phyloP scores from a whole-genome alignment of 2,329 filamentous ascomycete genomes.

The Talaromyces funiculosus region DNA sequence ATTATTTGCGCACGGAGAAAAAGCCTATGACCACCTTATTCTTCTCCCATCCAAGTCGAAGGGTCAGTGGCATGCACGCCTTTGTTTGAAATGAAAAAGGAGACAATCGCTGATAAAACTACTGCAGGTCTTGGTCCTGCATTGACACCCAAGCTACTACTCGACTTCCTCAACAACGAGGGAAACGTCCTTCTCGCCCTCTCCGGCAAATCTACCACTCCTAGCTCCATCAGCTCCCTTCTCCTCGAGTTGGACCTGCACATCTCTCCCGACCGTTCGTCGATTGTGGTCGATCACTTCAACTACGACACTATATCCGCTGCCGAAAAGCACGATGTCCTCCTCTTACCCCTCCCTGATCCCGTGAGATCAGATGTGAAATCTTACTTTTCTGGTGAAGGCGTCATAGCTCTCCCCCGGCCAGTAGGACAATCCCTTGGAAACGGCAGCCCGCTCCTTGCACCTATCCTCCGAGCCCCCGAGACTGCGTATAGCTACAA shows the following conservation, averaged over 20 bases:
- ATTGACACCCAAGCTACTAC: slow-evolving; percentile 75
- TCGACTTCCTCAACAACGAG: slow-evolving; percentile 85
- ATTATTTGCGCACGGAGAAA: slow-evolving; percentile 80
- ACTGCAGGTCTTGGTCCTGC: slow-evolving; percentile 73
- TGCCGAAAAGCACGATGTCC: slow-evolving; percentile 77
- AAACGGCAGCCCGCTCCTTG: slow-evolving; percentile 65
- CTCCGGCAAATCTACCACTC: slow-evolving; percentile 63
- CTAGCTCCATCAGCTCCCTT: slow-evolving; percentile 68
- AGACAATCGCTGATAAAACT: slow-evolving; percentile 22
- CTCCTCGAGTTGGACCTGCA: slow-evolving; percentile 84
- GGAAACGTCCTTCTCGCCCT: slow-evolving; percentile 88
- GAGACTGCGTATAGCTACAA: slow-evolving; percentile 89
- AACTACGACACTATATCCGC: slow-evolving; percentile 76
- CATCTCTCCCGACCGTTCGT: slow-evolving; percentile 77
- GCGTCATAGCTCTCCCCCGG: slow-evolving; percentile 72
- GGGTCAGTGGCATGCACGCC: slow-evolving; percentile 46
- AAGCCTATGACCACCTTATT: slow-evolving; percentile 83
- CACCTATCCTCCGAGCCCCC: slow-evolving; percentile 76
- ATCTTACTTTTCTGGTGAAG: slow-evolving; percentile 68
- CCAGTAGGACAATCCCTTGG: slow-evolving; percentile 78
- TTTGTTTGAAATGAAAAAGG: not conserved
- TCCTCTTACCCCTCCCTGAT: slow-evolving; percentile 67
- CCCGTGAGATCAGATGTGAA: slow-evolving; percentile 63
- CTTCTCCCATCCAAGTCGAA: slow-evolving; percentile 87
- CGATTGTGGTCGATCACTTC: slow-evolving; percentile 91